Base-by-base conservation (phyloP, 352 stramenopile species). In the Globisporangium radiosum region DNA sequence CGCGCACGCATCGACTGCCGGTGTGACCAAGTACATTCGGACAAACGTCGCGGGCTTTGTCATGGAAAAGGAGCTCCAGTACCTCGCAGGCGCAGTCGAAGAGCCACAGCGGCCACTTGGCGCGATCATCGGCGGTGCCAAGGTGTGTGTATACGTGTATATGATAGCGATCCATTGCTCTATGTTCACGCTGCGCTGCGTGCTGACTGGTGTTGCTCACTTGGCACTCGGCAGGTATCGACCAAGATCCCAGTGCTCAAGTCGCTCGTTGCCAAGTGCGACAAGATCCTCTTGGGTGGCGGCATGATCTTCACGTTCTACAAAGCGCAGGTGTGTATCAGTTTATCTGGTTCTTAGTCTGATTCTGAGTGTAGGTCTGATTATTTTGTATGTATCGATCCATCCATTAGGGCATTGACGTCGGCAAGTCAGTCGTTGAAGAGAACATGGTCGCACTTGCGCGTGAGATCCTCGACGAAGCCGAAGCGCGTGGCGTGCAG, bases 261-360 rank as follows among this genome's bases (percentile, higher is more conserved):
- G 75, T 94, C 90, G 53, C 83, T 99, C 63, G 65, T 99, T 52
- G 76, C 92, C 59, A 98, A 98, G 75, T 97, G 88, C 66, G 94
- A 99, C 72, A 98, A 96, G 75, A 91, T 99, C 53, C 78, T 99
- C 63, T 88, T 99, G 50, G 96, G 95, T 59, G 94, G 96, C 71
- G 94, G 94, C 60, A 98, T 98, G 94, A 96, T 98, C 64, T 99
- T 98, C 78, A 99, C 96, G 52, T 98, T 99, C 81, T 94, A 98
- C 63, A 98, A 98, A 74, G 96, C 93, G 25, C 92, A 92, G 69
- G 72, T 79, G 39, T 19, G 63, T 48, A 52, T 11, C 3, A 48
- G 44, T 53, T 15, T 52, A 17, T 52, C 11, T 13, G 47, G 15
- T 6, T 37, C 11, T 8, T 4, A 33, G 25, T 19, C n/a, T 52